phyloP scores from a whole-genome alignment of 331 rosid species.

The Acacia pycnantha region DNA sequence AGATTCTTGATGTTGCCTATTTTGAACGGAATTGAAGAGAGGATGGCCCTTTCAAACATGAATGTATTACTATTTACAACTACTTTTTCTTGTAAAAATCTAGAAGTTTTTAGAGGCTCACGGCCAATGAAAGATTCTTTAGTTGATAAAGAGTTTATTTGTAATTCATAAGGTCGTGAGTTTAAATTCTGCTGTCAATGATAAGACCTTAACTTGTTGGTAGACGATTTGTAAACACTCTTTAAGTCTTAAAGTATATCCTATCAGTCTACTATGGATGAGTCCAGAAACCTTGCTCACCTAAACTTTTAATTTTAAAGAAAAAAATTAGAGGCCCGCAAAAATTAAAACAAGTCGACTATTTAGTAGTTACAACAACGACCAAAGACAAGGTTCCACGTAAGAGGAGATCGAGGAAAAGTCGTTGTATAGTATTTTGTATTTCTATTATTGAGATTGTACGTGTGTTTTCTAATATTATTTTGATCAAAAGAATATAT shows the following conservation, averaged over 20 bases:
- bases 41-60: not conserved
- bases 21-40: not conserved
- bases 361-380: not conserved
- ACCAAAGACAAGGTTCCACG: not conserved
- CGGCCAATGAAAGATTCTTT: too few species aligned
- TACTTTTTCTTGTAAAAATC: too few species aligned
- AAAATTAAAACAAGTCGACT: too few species aligned
- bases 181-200: too few species aligned
- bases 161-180: too few species aligned
- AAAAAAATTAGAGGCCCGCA: too few species aligned
- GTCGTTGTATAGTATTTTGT: not conserved
- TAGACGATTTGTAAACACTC: too few species aligned
- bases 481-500: not conserved
- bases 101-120: too few species aligned
- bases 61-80: not conserved
- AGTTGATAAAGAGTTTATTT: too few species aligned
- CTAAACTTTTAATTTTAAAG: too few species aligned
- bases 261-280: rapidly evolving
- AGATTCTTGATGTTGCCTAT: not conserved
- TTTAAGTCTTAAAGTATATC: too few species aligned
- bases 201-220: too few species aligned
- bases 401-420: not conserved
- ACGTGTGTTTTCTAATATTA: not conserved
- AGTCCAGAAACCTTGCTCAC: rapidly evolving
- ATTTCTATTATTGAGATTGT: not conserved